Base-by-base conservation (phyloP, 257 asterid genomes). In the Solanum sitiens region DNA sequence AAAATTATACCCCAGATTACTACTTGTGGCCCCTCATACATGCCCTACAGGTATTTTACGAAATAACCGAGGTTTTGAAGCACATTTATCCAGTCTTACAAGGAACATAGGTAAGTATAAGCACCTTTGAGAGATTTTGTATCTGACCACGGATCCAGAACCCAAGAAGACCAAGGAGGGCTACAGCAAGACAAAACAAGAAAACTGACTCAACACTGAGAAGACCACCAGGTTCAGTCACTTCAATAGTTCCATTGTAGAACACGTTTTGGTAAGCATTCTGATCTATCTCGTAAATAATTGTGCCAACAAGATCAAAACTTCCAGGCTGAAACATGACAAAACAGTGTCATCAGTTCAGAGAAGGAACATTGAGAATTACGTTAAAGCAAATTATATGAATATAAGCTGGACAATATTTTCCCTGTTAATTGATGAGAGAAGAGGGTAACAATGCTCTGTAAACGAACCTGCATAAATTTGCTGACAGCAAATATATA, bases 191-290 rank as follows among this genome's bases (percentile, higher is more conserved):
- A 92, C 92, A 92, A 91, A 96, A 94, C 92, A 97, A 90, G 95
- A 97, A 96, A 33, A 97, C 98, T 71, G 99, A 94, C 93, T 97
- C 99, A 20, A 97, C 95, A 84, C 98, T 94, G 93, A 95, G 87
- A 86, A 91, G 86, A 89, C 98, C 98, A 32, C 99, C 98, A 25
- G 94, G 87, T 90, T 97, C 99, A 50, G 92, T 59, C 89, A 97
- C 99, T 93, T 97, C 99, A 87, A 97, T 92, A 80, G 99, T 97
- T 86, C 98, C 95, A 87, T 97, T 97, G 90, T 94, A 97, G 93
- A 97, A 97, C 85, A 95, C 93, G 67, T 89, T 95, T 88, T 97
- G 99, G 90, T 92, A 95, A 5, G 98, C 98, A 44, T 89, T 88
- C 63, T 94, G 95, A 90, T 93, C 98, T 30, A 97, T 94, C 92